phyloP scores from a whole-genome alignment of 257 asterid genomes.

The Salvia rosmarinus region DNA sequence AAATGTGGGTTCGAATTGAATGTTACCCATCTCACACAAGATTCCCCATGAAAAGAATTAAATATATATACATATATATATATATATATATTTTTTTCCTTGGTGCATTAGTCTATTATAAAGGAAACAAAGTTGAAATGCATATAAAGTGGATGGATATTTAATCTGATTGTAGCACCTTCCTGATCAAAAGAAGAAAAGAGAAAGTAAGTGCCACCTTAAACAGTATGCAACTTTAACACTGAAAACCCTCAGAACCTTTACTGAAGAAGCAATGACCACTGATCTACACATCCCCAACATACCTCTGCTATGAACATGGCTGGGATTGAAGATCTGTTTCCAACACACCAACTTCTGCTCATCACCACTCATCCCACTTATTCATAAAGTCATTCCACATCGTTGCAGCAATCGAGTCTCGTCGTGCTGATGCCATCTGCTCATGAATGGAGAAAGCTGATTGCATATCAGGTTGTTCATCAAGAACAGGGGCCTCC shows the following conservation, averaged over 20 bases:
- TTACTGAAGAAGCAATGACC: neutral
- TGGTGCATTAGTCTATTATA: neutral
- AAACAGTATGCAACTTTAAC: neutral
- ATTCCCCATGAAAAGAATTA: too few species aligned
- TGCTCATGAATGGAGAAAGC: slow-evolving; percentile 62
- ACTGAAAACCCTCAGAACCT: slow-evolving; percentile 16
- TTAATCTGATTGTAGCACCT: neutral
- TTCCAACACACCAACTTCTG: slow-evolving; percentile 1
- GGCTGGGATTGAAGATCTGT: neutral
- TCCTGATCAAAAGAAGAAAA: neutral
- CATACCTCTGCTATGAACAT: slow-evolving; percentile 14
- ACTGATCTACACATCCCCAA: slow-evolving; percentile 8
- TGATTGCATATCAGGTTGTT: slow-evolving; percentile 56
- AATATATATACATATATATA: too few species aligned
- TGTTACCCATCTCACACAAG: too few species aligned
- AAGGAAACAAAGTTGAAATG: slow-evolving; percentile 9
- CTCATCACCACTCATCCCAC: slow-evolving; percentile 77
- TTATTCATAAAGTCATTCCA: slow-evolving; percentile 75
- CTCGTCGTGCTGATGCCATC: slow-evolving; percentile 57
- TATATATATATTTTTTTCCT: neutral
- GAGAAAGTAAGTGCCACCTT: slow-evolving; percentile 2
- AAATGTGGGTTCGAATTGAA: too few species aligned
- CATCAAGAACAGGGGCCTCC: slow-evolving; percentile 57
- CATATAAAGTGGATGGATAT: neutral
- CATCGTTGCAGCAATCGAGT: slow-evolving; percentile 68